phyloP scores from a whole-genome alignment of 2,329 filamentous ascomycete genomes.

The Hypoxylon sp. region DNA sequence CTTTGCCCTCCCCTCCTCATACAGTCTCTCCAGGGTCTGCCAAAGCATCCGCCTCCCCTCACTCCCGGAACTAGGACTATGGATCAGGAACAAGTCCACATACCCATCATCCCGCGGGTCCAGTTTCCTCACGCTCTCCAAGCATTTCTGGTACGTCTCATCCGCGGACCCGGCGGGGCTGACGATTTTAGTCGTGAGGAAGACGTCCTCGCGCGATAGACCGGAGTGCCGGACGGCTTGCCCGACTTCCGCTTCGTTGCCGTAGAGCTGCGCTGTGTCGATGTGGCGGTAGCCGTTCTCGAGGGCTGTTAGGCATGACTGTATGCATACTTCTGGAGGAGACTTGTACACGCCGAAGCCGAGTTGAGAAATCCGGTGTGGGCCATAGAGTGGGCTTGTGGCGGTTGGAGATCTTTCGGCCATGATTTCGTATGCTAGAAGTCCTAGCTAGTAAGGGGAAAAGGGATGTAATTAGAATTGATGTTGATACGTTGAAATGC shows the following conservation, averaged over 20 bases:
- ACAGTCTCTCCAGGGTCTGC: slow-evolving; percentile 74
- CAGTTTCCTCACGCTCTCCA: slow-evolving; percentile 75
- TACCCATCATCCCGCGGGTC: slow-evolving; percentile 69
- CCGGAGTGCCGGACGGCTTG: slow-evolving; percentile 71
- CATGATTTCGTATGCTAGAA: neutral
- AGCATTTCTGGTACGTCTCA: slow-evolving; percentile 69
- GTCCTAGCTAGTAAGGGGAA: neutral
- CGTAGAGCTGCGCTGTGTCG: slow-evolving; percentile 75
- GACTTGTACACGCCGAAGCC: slow-evolving; percentile 81
- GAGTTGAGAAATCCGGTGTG: slow-evolving; percentile 71
- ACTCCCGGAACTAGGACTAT: slow-evolving; percentile 70
- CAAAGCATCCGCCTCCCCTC: slow-evolving; percentile 73
- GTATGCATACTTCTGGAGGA: slow-evolving; percentile 65
- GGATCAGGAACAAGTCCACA: slow-evolving; percentile 78
- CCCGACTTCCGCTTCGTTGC: slow-evolving; percentile 77
- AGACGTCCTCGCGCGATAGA: slow-evolving; percentile 71
- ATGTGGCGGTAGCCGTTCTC: slow-evolving; percentile 73
- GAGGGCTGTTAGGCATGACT: slow-evolving; percentile 72
- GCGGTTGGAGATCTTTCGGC: slow-evolving; percentile 56
- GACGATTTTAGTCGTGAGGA: slow-evolving; percentile 77
- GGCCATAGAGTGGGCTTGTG: slow-evolving; percentile 65
- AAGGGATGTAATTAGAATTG: too few relatives aligned
- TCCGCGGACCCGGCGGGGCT: slow-evolving; percentile 67
- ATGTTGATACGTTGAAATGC: too few relatives aligned
- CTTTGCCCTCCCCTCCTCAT: slow-evolving; percentile 71